Percentiles rank a stretch among this genome's conserved stretches.
Conservation (phyloP, 2,329 filamentous ascomycete species). For the Fusarium globosum region DNA sequence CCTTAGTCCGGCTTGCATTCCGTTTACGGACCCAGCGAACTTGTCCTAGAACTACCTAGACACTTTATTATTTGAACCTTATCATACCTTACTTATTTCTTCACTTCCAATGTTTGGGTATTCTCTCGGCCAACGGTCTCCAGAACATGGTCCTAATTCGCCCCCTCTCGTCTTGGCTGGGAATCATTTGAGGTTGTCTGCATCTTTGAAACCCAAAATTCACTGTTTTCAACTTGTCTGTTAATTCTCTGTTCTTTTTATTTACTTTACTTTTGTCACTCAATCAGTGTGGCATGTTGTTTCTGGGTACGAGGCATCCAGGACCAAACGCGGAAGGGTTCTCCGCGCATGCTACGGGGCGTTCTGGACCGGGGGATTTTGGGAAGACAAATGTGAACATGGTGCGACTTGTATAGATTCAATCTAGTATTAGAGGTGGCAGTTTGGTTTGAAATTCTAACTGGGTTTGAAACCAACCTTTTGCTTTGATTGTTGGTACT, state of each 20-base stretch:
- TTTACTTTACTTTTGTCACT: slow-evolving; percentile 2
- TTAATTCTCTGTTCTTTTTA: slow-evolving; percentile 36
- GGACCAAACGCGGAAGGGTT: slow-evolving; percentile 42
- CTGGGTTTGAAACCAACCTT: slow-evolving; percentile 35
- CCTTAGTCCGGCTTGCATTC: slow-evolving; percentile 37
- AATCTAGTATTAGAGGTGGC: slow-evolving; percentile 47
- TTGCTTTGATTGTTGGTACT: background rate
- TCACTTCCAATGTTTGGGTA: slow-evolving; percentile 44
- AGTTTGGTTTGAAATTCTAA: slow-evolving; percentile 44
- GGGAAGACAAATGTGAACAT: slow-evolving; percentile 47
- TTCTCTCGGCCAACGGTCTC: slow-evolving; percentile 39
- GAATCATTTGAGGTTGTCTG: slow-evolving; percentile 34
- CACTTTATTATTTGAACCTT: slow-evolving; percentile 45
- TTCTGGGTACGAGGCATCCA: slow-evolving; percentile 47
- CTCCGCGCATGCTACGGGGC: slow-evolving; percentile 46
- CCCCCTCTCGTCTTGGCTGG: slow-evolving; percentile 32
- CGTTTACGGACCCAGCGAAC: slow-evolving; percentile 40
- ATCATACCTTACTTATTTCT: slow-evolving; percentile 34
- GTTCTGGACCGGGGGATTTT: slow-evolving; percentile 44
- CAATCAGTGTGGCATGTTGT: slow-evolving; percentile 43
- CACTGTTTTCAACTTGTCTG: slow-evolving; percentile 20
- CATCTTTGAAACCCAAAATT: slow-evolving; percentile 29
- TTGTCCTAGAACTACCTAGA: slow-evolving; percentile 46
- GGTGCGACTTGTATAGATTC: slow-evolving; percentile 48
- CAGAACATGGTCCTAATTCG: slow-evolving; percentile 41